phyloP scores from a whole-genome alignment of 768 basidiomycete species.

The Naganishia onofrii region DNA sequence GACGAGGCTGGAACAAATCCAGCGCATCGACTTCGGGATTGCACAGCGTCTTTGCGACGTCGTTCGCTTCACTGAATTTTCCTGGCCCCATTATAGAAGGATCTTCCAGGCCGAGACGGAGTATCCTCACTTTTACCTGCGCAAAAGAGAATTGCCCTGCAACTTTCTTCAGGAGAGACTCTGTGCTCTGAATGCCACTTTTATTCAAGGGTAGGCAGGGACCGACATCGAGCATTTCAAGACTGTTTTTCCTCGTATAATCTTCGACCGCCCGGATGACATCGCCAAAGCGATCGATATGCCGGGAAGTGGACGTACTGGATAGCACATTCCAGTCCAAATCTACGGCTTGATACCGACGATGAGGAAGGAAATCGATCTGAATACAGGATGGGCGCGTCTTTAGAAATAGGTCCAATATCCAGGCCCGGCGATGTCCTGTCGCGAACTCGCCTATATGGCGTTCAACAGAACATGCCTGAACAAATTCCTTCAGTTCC shows the following conservation, averaged over 20 bases:
- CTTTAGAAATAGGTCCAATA: background rate
- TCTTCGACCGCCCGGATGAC: background rate
- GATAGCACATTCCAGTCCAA: background rate
- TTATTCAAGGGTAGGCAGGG: background rate
- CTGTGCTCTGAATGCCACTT: background rate
- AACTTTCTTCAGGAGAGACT: background rate
- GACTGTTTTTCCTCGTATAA: background rate
- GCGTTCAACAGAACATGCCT: background rate
- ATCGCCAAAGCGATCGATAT: background rate
- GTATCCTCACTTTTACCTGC: background rate
- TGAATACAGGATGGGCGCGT: background rate
- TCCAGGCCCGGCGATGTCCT: background rate
- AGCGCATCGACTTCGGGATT: background rate
- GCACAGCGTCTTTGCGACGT: background rate
- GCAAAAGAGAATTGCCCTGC: background rate
- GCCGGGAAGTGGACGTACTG: background rate
- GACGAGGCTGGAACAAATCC: background rate
- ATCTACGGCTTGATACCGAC: background rate
- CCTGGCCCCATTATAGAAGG: background rate
- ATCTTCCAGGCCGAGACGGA: background rate
- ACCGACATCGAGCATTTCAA: conserved; percentile 13
- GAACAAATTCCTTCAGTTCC: background rate
- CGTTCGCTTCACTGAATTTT: background rate
- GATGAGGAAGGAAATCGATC: conserved; percentile 5
- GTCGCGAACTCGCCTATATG: background rate